Percentiles rank a stretch among this genome's conserved stretches.
Conservation (phyloP, 495 filamentous ascomycete genomes). For the Cercophora sp. region DNA sequence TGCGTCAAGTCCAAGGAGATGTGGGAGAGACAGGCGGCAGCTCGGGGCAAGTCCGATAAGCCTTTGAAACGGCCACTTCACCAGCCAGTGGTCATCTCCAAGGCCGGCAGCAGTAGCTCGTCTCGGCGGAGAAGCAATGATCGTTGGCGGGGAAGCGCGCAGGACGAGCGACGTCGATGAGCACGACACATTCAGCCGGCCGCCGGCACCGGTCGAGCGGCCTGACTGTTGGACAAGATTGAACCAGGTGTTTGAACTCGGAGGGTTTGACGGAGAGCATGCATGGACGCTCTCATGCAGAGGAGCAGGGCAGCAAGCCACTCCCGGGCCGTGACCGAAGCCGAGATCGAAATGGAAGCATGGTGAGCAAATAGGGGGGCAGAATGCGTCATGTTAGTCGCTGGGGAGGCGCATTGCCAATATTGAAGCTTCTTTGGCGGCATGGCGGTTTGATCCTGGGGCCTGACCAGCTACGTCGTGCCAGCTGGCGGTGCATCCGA, state of each 20-base stretch:
- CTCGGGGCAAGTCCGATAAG: constrained; percentile 43
- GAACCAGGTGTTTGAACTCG: constrained; percentile 17
- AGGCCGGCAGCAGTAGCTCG: constrained; percentile 31
- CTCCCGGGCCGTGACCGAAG: constrained; percentile 12
- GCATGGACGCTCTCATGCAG: constrained; percentile 19
- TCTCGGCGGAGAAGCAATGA: constrained; percentile 24
- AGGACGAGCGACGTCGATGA: constrained; percentile 25
- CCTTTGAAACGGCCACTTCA: constrained; percentile 53
- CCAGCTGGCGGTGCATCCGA: constrained; percentile 45
- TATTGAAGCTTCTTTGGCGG: constrained; percentile 22
- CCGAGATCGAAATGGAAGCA: constrained; percentile 12
- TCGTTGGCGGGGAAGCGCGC: constrained; percentile 24
- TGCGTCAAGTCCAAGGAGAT: constrained; percentile 52
- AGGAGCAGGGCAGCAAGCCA: constrained; percentile 12
- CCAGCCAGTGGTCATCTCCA: constrained; percentile 48
- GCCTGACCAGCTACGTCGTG: constrained; percentile 43
- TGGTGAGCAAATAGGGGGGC: constrained; percentile 18
- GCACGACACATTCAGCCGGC: constrained; percentile 3
- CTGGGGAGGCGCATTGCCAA: constrained; percentile 18
- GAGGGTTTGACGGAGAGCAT: constrained; percentile 9
- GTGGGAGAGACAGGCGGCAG: constrained; percentile 55
- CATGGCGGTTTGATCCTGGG: constrained; percentile 20
- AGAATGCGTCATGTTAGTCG: constrained; percentile 19
- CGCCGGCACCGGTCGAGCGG: not conserved
- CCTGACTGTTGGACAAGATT: constrained; percentile 14